Base-by-base conservation (phyloP, 331 rosid species). In the Stylosanthes scabra region DNA sequence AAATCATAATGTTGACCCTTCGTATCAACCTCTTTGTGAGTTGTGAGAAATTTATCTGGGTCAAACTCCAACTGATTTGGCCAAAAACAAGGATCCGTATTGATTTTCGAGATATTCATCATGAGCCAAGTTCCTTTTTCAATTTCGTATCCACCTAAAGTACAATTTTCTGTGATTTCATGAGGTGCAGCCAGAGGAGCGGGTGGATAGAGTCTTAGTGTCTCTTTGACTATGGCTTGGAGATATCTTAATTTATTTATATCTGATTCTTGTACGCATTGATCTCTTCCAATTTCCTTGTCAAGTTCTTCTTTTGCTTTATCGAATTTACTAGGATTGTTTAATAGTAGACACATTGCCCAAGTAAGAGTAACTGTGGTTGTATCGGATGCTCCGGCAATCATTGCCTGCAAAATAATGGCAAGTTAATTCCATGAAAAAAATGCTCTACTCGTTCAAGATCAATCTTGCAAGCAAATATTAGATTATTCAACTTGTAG, bases 1-100 rank as follows among this genome's bases (percentile, higher is more conserved):
- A 83, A 13, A 20, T 83, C 80, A 11, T 69, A 85, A 47, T 56
- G 41, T 0, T 73, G 60, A 5, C 89, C 89, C 49, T 59, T 81
- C 8, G 80, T 62, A 55, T 89, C 86, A 15, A 82, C 29, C 11
- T 81, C 81, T 59, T 78, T 82, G 0, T 76, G 77, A 55, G 72
- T 80, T 0, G 84, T 79, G n/a, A 89, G 62, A 28, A 89, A 86
- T 5, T 89, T 81, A 47, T 86, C 88, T 0, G 85, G 94, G 6
- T 58, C 54, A 25, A 89, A 86, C 11, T 80, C 74, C 5, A 54
- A 8, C 1, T 89, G 85, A 12, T 76, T 54, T 1, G 70, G 1
- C 90, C 91, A 86, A 11, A 82, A 25, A 2, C 16, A 20, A 1
- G 81, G 71, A 9, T 88, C 93, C 0, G 51, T 70, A 0, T 88